phyloP scores from a whole-genome alignment of 148 eudicot genomes.

The Linanthus parryae region DNA sequence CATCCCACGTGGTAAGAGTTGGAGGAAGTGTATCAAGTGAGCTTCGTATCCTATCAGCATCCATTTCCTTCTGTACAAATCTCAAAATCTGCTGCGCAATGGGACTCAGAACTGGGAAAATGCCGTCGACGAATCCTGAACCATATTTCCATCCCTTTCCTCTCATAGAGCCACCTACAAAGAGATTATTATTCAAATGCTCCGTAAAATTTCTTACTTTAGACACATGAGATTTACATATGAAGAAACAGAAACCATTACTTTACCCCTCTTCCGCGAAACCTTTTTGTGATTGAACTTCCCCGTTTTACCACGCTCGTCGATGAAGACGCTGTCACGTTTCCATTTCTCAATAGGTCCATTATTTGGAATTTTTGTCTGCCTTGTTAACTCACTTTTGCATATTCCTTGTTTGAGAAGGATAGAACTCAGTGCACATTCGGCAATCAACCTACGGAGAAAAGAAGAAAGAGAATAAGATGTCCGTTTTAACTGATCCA shows the following conservation, averaged over 20 bases:
- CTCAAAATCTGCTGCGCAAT: slow-evolving; percentile 51
- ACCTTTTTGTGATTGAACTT: slow-evolving; percentile 60
- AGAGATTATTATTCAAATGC: background rate
- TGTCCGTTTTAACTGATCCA: no score
- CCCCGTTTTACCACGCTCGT: slow-evolving; percentile 47
- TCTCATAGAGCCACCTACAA: slow-evolving; percentile 70
- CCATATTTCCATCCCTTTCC: slow-evolving; percentile 91
- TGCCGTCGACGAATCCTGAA: slow-evolving; percentile 85
- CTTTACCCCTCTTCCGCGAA: slow-evolving; percentile 65
- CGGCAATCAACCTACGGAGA: slow-evolving; percentile 25
- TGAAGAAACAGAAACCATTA: background rate
- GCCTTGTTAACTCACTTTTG: slow-evolving; percentile 13
- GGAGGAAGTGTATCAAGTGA: slow-evolving; percentile 58
- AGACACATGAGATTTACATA: background rate
- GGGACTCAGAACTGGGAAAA: slow-evolving; percentile 82
- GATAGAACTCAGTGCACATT: slow-evolving; percentile 12
- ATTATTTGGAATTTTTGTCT: slow-evolving; percentile 24
- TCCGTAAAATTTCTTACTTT: no score
- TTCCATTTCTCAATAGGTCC: slow-evolving; percentile 39
- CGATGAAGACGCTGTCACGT: slow-evolving; percentile 52
- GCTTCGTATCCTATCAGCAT: slow-evolving; percentile 43
- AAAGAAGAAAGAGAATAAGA: no score
- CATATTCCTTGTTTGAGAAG: slow-evolving; percentile 21
- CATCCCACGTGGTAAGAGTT: slow-evolving; percentile 76
- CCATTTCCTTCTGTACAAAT: slow-evolving; percentile 49